These are phyloP conservation scores for Albizia julibrissin DNA, from an alignment of 306 rosid species.

Conservation along the genomic window DNA sequence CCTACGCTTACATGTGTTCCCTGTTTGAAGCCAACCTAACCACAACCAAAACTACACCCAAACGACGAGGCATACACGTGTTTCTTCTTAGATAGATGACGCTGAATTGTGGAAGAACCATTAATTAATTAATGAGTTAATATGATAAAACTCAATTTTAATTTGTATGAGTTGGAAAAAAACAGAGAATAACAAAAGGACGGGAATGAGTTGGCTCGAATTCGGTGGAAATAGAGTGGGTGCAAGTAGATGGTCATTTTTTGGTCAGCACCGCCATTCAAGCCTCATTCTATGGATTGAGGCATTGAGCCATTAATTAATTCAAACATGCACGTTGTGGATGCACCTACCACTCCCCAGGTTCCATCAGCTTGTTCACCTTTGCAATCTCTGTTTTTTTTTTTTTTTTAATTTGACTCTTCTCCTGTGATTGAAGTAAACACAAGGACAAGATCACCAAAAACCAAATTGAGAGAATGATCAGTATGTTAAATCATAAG, in stretches of 20 bases:
- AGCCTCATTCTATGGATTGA: not conserved
- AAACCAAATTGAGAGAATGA: not conserved
- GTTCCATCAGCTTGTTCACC: not conserved
- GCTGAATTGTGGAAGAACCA: not conserved
- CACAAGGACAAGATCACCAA: not conserved
- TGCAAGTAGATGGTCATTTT: not conserved
- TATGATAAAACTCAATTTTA: not conserved
- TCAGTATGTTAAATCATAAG: not conserved
- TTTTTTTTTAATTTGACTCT: not conserved
- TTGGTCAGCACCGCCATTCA: conserved; percentile 2
- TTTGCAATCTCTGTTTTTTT: not conserved
- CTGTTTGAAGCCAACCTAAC: not conserved
- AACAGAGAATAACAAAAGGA: not conserved
- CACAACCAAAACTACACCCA: not conserved
- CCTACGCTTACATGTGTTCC: not conserved
- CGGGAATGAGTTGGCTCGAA: not conserved
- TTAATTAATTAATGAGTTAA: not conserved
- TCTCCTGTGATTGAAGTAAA: not conserved
- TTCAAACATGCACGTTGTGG: not conserved
- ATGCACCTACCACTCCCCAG: not conserved
- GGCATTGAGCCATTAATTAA: not conserved
- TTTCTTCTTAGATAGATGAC: not conserved
- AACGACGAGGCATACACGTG: not conserved
- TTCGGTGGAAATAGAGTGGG: not conserved
- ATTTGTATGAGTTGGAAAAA: not conserved